These are phyloP conservation scores for Dysphania ambrosioides DNA, from an alignment of 148 eudicot species.

Conservation along the genomic window DNA sequence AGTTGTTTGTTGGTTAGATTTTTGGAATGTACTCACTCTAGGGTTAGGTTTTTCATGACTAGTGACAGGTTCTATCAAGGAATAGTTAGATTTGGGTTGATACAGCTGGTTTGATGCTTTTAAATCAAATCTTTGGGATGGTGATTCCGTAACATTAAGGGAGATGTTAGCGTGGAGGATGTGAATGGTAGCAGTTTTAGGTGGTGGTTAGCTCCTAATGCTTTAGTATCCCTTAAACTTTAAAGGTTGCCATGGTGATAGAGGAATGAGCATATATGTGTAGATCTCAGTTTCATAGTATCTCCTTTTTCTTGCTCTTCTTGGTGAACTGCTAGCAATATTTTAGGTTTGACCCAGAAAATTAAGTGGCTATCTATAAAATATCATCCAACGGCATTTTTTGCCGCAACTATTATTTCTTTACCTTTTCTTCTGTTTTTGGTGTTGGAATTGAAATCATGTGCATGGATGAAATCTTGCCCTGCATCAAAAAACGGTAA, in stretches of 20 bases:
- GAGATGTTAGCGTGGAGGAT: background rate
- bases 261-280: background rate
- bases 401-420: no score
- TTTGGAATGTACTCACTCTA: background rate
- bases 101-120: background rate
- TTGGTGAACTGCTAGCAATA: background rate
- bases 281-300: background rate
- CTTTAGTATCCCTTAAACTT: background rate
- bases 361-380: background rate
- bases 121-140: no score
- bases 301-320: background rate
- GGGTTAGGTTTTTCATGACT: background rate
- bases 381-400: background rate
- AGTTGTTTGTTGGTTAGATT: background rate
- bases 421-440: background rate
- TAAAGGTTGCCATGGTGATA: background rate
- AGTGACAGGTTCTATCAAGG: background rate
- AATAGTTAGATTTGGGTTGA: background rate
- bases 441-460: background rate
- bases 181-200: background rate
- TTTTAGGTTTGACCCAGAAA: background rate
- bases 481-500: no score
- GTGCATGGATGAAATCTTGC: no score
- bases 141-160: background rate
- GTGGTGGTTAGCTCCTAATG: background rate